Evolutionary conservation across 2,329 filamentous ascomycete species (phyloP).

Genomic region (Aureobasidium leucospermi): DNA sequence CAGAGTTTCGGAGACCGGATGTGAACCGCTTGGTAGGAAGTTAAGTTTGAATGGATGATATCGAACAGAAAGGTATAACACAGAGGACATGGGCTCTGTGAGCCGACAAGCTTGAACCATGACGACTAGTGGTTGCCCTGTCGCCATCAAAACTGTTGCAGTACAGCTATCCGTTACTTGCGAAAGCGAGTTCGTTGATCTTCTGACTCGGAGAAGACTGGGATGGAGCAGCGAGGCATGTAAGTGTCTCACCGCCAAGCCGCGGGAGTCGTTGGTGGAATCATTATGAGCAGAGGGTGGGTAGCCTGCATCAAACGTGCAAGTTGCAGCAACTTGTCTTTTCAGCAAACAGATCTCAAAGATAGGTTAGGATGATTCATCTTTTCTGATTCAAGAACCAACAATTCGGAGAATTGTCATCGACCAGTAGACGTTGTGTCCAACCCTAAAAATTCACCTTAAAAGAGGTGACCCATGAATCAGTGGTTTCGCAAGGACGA

Average conservation of each 20-base stretch:
- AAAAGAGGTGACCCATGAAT: neutral
- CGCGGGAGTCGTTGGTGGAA: neutral
- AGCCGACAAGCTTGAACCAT: neutral
- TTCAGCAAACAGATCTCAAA: neutral
- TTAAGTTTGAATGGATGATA: neutral
- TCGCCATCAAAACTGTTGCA: neutral
- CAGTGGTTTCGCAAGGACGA: neutral
- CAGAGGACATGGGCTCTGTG: neutral
- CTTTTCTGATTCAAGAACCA: neutral
- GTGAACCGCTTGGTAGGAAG: neutral
- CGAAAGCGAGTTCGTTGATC: too few species aligned
- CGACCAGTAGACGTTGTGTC: neutral
- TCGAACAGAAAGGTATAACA: neutral
- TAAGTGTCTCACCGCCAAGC: neutral
- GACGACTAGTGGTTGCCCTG: neutral
- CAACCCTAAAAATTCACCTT: neutral
- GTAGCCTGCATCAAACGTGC: neutral
- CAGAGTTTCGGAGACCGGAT: neutral
- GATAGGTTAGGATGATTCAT: too few species aligned
- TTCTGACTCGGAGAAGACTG: neutral
- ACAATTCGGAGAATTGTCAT: neutral
- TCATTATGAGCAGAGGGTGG: neutral
- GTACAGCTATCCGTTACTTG: neutral
- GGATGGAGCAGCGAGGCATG: neutral
- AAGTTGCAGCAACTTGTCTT: neutral